Conservation (phyloP, 768 basidiomycete species). For the Boletus vinaceobasis region DNA sequence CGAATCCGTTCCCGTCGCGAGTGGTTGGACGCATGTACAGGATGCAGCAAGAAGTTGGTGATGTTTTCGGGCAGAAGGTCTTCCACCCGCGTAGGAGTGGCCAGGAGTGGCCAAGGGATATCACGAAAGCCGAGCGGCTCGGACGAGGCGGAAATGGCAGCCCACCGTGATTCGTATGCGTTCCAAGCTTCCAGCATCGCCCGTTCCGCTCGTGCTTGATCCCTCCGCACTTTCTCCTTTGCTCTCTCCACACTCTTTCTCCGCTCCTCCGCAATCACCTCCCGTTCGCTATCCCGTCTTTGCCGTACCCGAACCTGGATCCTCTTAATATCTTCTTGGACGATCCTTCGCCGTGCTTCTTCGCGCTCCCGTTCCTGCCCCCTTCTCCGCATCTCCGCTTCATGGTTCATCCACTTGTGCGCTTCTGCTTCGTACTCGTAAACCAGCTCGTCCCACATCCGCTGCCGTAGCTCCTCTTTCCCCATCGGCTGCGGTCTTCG, state of each 20-base stretch:
- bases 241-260: conserved; percentile 31
- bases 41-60: conserved; percentile 57
- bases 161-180: conserved; percentile 65
- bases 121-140: conserved; percentile 53
- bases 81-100: conserved; percentile 39
- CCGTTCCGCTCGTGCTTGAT: conserved; percentile 42
- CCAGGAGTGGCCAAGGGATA: conserved; percentile 69
- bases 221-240: conserved; percentile 43
- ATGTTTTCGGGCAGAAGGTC: conserved; percentile 58
- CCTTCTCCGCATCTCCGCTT: conserved; percentile 43
- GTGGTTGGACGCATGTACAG: conserved; percentile 56
- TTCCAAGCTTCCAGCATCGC: conserved; percentile 55
- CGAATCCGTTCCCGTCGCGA: conserved; percentile 65
- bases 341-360: conserved; percentile 40
- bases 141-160: conserved; percentile 42
- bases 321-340: conserved; percentile 53
- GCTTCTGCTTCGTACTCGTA: conserved; percentile 51
- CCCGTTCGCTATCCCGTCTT: conserved; percentile 48
- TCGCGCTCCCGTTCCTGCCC: conserved; percentile 45
- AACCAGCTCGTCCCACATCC: conserved; percentile 51
- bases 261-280: conserved; percentile 47
- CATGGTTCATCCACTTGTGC: conserved; percentile 51
- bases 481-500: conserved; percentile 24
- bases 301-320: conserved; percentile 52
- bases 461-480: conserved; percentile 33